phyloP scores from a whole-genome alignment of 176 grass and related monocot species.

The sorghum (Sorghum bicolor) region Sorghum_bicolor_NCBIv3 NC_012872.2:54394501-54395000 shows the following conservation, averaged over 20 bases:
- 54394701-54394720: constrained; percentile 2
- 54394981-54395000: background rate
- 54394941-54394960: constrained; percentile 14
- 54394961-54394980: constrained; percentile 8
- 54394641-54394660: constrained; percentile 2
- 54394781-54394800: background rate
- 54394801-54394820: background rate
- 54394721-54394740: constrained; percentile 5
- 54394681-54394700: constrained; percentile 15
- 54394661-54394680: constrained; percentile 10
- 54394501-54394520: background rate
- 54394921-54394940: background rate
- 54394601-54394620: background rate
- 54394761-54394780: background rate
- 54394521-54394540: background rate
- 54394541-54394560: background rate
- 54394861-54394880: background rate
- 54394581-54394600: background rate
- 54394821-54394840: constrained; percentile 1
- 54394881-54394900: constrained; percentile 3
- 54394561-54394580: background rate
- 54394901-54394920: background rate
- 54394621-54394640: constrained; percentile 14
- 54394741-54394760: constrained; percentile 31
- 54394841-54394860: background rate